These are phyloP conservation scores for Arthroderma sp. DNA, from an alignment of 2,329 filamentous ascomycete genomes.

Conservation along the genomic window DNA sequence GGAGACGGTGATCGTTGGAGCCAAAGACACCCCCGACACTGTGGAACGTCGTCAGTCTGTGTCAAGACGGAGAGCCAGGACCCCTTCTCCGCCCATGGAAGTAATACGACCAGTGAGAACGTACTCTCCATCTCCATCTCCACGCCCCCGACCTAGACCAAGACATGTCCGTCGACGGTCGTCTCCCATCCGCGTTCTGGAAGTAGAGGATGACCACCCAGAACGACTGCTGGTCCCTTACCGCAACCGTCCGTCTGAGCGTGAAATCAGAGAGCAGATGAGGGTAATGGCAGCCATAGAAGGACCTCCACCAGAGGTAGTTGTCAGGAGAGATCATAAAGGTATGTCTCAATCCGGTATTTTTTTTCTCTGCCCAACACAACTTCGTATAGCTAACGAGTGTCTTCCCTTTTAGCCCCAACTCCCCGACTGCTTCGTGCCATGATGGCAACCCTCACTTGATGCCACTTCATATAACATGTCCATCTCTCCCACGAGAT, in stretches of 20 bases:
- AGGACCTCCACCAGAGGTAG: slow-evolving; percentile 45
- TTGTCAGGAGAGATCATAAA: slow-evolving; percentile 81
- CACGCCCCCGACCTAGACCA: background rate
- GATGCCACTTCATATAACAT: slow-evolving; percentile 16
- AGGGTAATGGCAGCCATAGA: slow-evolving; percentile 55
- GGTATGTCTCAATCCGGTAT: slow-evolving; percentile 51
- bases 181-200: slow-evolving; percentile 27
- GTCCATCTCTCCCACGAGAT: background rate
- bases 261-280: slow-evolving; percentile 62
- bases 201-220: slow-evolving; percentile 28
- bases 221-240: slow-evolving; percentile 34
- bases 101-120: background rate
- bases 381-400: background rate
- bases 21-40: slow-evolving; percentile 22
- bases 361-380: slow-evolving; percentile 33
- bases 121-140: slow-evolving; percentile 5
- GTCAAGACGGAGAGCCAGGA: slow-evolving; percentile 10
- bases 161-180: slow-evolving; percentile 19
- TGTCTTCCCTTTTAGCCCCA: slow-evolving; percentile 40
- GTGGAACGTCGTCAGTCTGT: slow-evolving; percentile 23
- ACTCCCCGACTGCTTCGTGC: slow-evolving; percentile 53
- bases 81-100: background rate
- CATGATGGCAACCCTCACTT: slow-evolving; percentile 61
- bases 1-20: slow-evolving; percentile 13
- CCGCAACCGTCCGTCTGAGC: slow-evolving; percentile 41